Conservation (phyloP, 148 eudicot genomes). For the Rhododendron kiyosumense region DNA sequence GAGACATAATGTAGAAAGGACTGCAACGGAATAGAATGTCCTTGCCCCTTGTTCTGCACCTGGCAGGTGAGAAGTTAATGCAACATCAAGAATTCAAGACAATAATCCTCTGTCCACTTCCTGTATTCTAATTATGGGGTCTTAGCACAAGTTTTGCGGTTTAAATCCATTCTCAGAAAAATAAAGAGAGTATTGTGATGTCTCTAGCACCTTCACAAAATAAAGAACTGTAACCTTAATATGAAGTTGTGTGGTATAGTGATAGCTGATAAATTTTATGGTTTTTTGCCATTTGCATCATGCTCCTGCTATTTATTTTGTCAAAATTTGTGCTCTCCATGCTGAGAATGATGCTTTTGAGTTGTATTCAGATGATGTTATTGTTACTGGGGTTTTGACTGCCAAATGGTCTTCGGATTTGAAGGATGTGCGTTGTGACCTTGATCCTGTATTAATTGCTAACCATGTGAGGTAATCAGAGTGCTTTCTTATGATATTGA, state of each 20-base stretch:
- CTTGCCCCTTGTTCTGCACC: neutral
- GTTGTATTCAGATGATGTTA: conserved; percentile 58
- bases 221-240: neutral
- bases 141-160: neutral
- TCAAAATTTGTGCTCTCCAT: neutral
- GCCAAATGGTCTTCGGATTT: conserved; percentile 90
- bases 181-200: neutral
- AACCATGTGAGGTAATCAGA: conserved; percentile 53
- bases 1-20: neutral
- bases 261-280: neutral
- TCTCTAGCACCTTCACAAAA: neutral
- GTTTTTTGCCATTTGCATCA: neutral
- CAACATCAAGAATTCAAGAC: neutral
- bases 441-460: conserved; percentile 83
- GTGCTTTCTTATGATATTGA: neutral
- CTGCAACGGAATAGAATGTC: neutral
- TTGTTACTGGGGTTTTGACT: conserved; percentile 78
- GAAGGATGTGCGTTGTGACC: conserved; percentile 92
- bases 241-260: neutral
- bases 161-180: neutral
- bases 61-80: neutral
- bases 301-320: neutral
- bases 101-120: neutral
- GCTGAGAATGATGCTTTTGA: neutral
- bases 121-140: neutral